Evolutionary conservation across 2,329 filamentous ascomycete genomes (phyloP).

Genomic region (Cytospora paraplurivora): DNA sequence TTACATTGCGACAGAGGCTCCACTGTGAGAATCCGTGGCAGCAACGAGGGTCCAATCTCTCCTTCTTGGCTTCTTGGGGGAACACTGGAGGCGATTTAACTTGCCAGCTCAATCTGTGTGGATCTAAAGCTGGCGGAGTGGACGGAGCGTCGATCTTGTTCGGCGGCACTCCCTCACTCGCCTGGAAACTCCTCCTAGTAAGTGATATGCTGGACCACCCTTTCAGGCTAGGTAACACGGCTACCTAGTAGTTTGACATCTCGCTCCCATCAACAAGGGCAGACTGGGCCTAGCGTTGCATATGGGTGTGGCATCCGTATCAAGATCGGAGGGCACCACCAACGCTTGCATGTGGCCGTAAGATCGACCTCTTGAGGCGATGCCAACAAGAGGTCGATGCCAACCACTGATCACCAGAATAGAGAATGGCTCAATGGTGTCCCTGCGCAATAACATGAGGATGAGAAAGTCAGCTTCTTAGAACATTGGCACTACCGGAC

Average conservation of each 20-base stretch:
- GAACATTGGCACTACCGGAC: constrained; percentile 9
- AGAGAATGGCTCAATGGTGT: constrained; percentile 9
- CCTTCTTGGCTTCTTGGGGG: constrained; percentile 14
- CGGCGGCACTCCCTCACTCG: neutral
- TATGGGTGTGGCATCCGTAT: constrained; percentile 17
- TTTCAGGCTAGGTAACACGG: neutral
- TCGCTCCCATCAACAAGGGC: constrained; percentile 15
- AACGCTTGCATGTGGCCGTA: constrained; percentile 12
- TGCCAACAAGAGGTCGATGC: too few relatives aligned
- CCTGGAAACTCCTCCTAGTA: neutral
- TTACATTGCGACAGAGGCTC: constrained; percentile 22
- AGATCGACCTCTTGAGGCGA: constrained; percentile 6
- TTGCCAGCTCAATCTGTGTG: constrained; percentile 1
- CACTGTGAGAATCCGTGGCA: constrained; percentile 24
- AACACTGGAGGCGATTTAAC: neutral
- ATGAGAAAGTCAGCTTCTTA: constrained; percentile 20
- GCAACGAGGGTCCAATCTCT: constrained; percentile 7
- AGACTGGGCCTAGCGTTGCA: constrained; percentile 23
- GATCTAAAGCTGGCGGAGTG: neutral
- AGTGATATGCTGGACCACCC: neutral
- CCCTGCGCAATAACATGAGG: constrained; percentile 7
- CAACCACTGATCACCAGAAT: constrained; percentile 1
- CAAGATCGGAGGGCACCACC: constrained; percentile 20
- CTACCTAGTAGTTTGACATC: constrained; percentile 1
- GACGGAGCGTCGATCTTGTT: constrained; percentile 17